Conservation (phyloP, 495 filamentous ascomycete genomes). For the Hypoxylon perforatum region DNA sequence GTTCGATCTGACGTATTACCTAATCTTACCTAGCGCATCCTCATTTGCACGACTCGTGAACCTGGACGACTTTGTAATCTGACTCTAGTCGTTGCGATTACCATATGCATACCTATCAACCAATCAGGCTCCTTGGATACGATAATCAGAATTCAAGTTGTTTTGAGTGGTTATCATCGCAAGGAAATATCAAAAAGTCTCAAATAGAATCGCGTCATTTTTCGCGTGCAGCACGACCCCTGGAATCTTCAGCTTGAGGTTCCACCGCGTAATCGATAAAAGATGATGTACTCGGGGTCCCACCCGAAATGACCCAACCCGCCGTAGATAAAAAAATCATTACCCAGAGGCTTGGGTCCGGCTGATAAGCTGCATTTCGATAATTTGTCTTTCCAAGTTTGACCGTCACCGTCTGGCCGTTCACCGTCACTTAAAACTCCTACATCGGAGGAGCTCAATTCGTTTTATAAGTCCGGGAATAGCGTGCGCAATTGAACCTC, state of each 20-base stretch:
- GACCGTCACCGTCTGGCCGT: slow-evolving; percentile 2
- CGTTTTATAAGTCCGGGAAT: neutral
- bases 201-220: slow-evolving; percentile 15
- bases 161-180: too few relatives aligned
- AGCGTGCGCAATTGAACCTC: neutral
- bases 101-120: too few relatives aligned
- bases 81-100: too few relatives aligned
- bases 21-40: too few relatives aligned
- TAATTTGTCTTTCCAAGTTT: slow-evolving; percentile 5
- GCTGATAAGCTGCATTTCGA: slow-evolving; percentile 18
- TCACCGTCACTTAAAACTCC: slow-evolving; percentile 21
- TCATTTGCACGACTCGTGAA: too few relatives aligned
- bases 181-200: neutral
- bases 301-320: neutral
- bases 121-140: too few relatives aligned
- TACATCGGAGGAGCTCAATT: slow-evolving; percentile 28
- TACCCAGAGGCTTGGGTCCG: slow-evolving; percentile 5
- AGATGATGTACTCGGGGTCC: slow-evolving; percentile 7
- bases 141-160: too few relatives aligned
- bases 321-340: neutral
- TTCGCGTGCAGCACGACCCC: slow-evolving; percentile 2
- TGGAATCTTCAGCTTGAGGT: slow-evolving; percentile 2
- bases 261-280: slow-evolving; percentile 13
- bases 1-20: too few relatives aligned
- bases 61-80: too few relatives aligned